Conservation (phyloP, 148 eudicot species). For the Arbutus unedo region DNA sequence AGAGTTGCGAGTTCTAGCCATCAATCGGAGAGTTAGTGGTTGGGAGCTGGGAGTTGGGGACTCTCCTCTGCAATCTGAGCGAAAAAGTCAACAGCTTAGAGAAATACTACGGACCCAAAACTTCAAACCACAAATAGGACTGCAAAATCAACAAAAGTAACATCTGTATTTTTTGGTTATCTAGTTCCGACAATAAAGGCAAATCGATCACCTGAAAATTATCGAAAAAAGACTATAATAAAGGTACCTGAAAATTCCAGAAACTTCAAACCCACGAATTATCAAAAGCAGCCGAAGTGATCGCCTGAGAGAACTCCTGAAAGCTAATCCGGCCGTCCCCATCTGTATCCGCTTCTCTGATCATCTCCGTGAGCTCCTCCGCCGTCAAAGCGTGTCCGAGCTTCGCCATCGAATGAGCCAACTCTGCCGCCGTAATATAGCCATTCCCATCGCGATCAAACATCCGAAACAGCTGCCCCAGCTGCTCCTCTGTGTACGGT, state of each 20-base stretch:
- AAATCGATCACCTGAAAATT: too few species aligned
- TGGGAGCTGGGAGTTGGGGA: too few species aligned
- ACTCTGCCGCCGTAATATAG: constrained; percentile 60
- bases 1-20: too few species aligned
- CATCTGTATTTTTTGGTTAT: too few species aligned
- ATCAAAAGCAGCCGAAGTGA: constrained; percentile 59
- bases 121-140: too few species aligned
- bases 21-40: too few species aligned
- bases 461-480: constrained; percentile 53
- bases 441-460: constrained; percentile 72
- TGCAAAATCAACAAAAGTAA: too few species aligned
- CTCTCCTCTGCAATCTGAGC: too few species aligned
- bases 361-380: constrained; percentile 73
- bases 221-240: constrained; percentile 15
- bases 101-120: too few species aligned
- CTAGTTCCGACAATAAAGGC: too few species aligned
- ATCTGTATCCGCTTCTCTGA: constrained; percentile 61
- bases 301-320: constrained; percentile 65
- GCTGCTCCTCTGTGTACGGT: constrained; percentile 64
- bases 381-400: constrained; percentile 69
- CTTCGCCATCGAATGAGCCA: constrained; percentile 73
- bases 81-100: too few species aligned
- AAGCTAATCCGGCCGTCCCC: constrained; percentile 72
- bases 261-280: constrained; percentile 46
- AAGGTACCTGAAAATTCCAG: constrained; percentile 5